Evolutionary conservation across 306 rosid species (phyloP), one percentile per base, ranked within the genome.

Genomic region (Cucurbita pepo): DNA sequence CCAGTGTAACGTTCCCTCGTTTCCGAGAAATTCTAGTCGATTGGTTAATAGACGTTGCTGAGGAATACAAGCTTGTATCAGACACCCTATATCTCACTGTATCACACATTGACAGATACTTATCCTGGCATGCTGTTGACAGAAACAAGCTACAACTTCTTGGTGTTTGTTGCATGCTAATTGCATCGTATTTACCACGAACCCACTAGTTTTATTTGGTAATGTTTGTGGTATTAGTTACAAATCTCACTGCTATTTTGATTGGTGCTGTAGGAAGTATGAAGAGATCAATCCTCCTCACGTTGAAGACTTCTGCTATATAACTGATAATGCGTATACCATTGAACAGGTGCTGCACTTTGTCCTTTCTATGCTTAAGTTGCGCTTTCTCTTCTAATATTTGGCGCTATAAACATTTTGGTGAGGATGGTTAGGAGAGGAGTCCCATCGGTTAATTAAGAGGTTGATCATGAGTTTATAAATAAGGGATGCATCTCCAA

Each of bases 211-310:
- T 51, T 51, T 16, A 16, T 50, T 50, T 8, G 25, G 30, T 51
- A 21, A 48, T 3, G 51, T 69, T 47, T 69, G 2, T 51, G 30
- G 16, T 16, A 30, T 69, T 14, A 30, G 45, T 50, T 47, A 3
- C 15, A 50, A 13, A 48, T 69, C 56, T 50, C 47, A 50, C 34
- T 34, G 59, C 47, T 69, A 12, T 14, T 15, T 1, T 53, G 44
- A 55, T 80, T 72, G 62, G 63, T 74, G 56, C 57, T 60, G 79
- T 79, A 85, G 89, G 62, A 80, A 78, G 37, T 56, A 76, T 25
- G 86, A 78, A 71, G 89, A 82, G 61, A 85, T 85, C 72, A 67
- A 62, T 41, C 78, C 81, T 70, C 86, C 86, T 47, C 61, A 69
- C 3, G 63, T 53, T 52, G 81, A 85, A 62, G 85, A 76, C 12